These are phyloP conservation scores for Cutaneotrichosporon mucoides DNA, from an alignment of 1,284 basidiomycete species.

Conservation along the genomic window DNA sequence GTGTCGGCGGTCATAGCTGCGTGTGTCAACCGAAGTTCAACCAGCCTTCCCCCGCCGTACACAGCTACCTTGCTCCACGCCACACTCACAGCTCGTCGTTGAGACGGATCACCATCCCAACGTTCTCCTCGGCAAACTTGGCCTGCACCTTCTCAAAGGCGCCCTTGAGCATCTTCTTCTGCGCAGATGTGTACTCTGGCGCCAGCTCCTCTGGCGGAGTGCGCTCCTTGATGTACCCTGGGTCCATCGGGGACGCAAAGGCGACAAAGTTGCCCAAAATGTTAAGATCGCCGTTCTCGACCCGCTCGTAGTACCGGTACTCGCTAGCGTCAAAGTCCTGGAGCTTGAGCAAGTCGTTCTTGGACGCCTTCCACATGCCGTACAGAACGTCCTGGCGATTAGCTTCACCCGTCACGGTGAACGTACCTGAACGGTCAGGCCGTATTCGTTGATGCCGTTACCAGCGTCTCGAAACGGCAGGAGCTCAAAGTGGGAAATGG, in stretches of 20 bases:
- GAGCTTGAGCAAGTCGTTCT: slow-evolving; percentile 82
- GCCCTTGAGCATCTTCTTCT: slow-evolving; percentile 58
- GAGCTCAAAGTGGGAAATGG: slow-evolving; percentile 83
- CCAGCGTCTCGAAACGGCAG: slow-evolving; percentile 96
- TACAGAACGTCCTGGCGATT: slow-evolving; percentile 71
- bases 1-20: slow-evolving; percentile 70
- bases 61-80: too few species aligned
- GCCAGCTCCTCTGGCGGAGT: neutral
- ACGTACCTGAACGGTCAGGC: slow-evolving; percentile 71
- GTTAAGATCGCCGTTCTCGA: slow-evolving; percentile 97
- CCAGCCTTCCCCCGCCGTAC: neutral
- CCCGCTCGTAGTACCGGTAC: slow-evolving; percentile 83
- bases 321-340: slow-evolving; percentile 65
- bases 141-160: slow-evolving; percentile 84
- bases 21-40: neutral
- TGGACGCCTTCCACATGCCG: slow-evolving; percentile 91
- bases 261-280: slow-evolving; percentile 83
- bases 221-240: slow-evolving; percentile 20
- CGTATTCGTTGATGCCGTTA: slow-evolving; percentile 86
- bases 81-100: slow-evolving; percentile 70
- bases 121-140: slow-evolving; percentile 80
- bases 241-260: slow-evolving; percentile 84
- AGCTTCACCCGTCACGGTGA: too few species aligned
- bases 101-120: slow-evolving; percentile 86
- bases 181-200: neutral